Evolutionary conservation across 208 protist species (phyloP).

Genomic region (Acanthamoeba sp.): DNA sequence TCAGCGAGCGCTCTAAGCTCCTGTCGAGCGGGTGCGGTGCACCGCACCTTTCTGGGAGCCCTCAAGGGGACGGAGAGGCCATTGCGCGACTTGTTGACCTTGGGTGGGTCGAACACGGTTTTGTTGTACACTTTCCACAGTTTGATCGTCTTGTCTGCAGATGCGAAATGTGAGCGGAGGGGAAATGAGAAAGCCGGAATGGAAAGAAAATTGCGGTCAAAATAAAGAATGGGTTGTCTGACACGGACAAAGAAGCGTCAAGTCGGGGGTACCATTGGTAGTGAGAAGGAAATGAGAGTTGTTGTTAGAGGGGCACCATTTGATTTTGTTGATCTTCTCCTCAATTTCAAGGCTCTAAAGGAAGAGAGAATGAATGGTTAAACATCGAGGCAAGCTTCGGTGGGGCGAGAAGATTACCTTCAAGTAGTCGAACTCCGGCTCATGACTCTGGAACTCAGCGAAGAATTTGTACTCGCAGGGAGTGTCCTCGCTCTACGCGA

Average conservation of each 20-base stretch:
- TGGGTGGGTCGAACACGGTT: constrained; percentile 82
- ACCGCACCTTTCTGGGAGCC: background rate
- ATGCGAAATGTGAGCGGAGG: background rate
- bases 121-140: constrained; percentile 94
- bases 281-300: constrained; percentile 90
- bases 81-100: background rate
- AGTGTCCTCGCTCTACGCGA: constrained; percentile 44
- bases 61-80: background rate
- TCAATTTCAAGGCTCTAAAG: constrained; percentile 92
- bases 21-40: too few species aligned
- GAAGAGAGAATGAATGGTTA: background rate
- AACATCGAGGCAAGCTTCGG: background rate
- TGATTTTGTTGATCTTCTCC: constrained; percentile 96
- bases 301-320: constrained; percentile 86
- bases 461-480: constrained; percentile 91
- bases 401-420: constrained; percentile 79
- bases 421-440: constrained; percentile 95
- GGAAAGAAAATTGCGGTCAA: constrained; percentile 52
- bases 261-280: constrained; percentile 92
- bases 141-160: constrained; percentile 95
- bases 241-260: too few species aligned
- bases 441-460: constrained; percentile 95
- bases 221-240: too few species aligned
- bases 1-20: too few species aligned
- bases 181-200: constrained; percentile 43